Evolutionary conservation across 495 filamentous ascomycete species (phyloP).

Genomic region (Neurospora sp.): DNA sequence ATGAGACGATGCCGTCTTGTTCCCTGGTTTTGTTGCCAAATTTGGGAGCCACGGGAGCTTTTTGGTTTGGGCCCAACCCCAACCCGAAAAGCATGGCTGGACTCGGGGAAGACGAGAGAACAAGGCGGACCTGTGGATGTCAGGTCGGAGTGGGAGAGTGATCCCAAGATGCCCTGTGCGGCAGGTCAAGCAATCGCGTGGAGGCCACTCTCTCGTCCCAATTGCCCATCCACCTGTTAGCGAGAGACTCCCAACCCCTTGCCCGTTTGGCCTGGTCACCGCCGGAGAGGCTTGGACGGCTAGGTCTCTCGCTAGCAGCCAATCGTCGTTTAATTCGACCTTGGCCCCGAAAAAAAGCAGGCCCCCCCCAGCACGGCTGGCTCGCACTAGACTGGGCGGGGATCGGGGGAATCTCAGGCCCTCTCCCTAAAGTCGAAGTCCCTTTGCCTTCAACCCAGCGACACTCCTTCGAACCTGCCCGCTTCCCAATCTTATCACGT

Average conservation of each 20-base stretch:
- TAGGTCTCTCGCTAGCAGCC: conserved; percentile 13
- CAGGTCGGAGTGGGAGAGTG: not conserved
- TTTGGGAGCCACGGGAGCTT: not conserved
- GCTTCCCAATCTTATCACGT: conserved; percentile 17
- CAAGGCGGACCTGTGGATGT: not conserved
- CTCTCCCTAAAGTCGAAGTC: conserved; percentile 11
- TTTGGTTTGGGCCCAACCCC: not conserved
- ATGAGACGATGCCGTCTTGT: not conserved
- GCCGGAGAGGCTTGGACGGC: conserved; percentile 4
- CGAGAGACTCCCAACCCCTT: conserved; percentile 6
- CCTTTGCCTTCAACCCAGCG: conserved; percentile 19
- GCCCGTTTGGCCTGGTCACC: not conserved
- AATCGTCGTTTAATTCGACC: conserved; percentile 11
- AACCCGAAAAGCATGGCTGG: not conserved
- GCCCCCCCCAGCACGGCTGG: conserved; percentile 13
- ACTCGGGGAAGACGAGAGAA: not conserved
- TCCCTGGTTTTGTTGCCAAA: not conserved
- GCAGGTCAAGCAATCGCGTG: not conserved
- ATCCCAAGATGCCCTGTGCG: not conserved
- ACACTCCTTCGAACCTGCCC: conserved; percentile 10
- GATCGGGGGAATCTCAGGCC: conserved; percentile 13
- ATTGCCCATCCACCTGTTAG: conserved; percentile 12
- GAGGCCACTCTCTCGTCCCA: not conserved
- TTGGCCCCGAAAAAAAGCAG: conserved; percentile 11
- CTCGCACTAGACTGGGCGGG: conserved; percentile 14